Evolutionary conservation across 163 green algal species (phyloP).

Genomic region (Botryococcus braunii): DNA sequence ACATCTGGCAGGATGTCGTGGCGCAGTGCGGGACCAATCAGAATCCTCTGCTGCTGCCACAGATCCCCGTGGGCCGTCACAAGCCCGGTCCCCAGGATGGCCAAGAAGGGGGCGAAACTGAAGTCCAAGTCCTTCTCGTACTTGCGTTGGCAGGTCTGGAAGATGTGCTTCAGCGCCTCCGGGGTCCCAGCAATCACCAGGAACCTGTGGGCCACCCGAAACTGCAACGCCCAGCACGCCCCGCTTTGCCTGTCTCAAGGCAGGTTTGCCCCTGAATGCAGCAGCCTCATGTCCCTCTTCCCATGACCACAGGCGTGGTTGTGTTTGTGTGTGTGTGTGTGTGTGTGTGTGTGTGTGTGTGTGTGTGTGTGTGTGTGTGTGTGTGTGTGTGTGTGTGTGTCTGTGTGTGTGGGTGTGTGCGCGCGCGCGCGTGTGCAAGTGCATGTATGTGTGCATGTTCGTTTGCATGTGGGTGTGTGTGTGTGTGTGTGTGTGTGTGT

Average conservation of each 20-base stretch:
- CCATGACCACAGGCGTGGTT: neutral
- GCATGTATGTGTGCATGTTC: neutral
- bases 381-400: neutral
- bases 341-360: neutral
- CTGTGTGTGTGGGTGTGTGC: neutral
- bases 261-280: neutral
- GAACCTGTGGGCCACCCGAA: neutral
- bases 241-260: neutral
- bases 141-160: conserved; percentile 63
- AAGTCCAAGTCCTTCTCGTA: conserved; percentile 88
- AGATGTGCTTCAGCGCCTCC: neutral
- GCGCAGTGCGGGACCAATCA: conserved; percentile 77
- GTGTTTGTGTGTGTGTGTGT: neutral
- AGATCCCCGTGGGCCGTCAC: conserved; percentile 80
- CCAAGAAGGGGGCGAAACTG: conserved; percentile 82
- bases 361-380: neutral
- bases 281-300: neutral
- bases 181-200: neutral
- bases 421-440: too few relatives aligned
- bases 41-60: conserved; percentile 84
- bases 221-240: neutral
- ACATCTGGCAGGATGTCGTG: conserved; percentile 89
- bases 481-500: neutral
- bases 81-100: conserved; percentile 86
- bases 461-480: neutral